phyloP scores from a whole-genome alignment of 495 filamentous ascomycete species.

The Pseudevernia furfuracea region DNA sequence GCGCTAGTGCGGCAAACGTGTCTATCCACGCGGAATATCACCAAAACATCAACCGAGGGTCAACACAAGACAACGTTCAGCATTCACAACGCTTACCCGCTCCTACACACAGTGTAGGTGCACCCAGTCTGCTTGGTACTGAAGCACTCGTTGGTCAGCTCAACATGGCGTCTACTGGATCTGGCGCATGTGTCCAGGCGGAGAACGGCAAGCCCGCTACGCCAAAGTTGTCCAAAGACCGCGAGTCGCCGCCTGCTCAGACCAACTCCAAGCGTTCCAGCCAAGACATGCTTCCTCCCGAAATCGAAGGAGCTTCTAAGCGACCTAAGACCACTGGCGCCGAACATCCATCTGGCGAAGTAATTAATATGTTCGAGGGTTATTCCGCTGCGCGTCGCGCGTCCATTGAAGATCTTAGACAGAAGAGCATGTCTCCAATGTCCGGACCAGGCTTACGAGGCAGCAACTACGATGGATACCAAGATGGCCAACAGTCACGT shows the following conservation, averaged over 20 bases:
- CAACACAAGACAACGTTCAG: constrained; percentile 13
- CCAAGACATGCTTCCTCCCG: constrained; percentile 3
- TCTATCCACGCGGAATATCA: neutral
- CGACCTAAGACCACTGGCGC: constrained; percentile 22
- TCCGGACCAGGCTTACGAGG: neutral
- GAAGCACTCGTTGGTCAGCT: constrained; percentile 61
- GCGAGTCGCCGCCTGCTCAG: constrained; percentile 15
- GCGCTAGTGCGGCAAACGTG: constrained; percentile 6
- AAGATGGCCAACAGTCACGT: constrained; percentile 8
- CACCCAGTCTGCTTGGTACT: constrained; percentile 56
- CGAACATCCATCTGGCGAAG: neutral
- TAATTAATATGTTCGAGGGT: neutral
- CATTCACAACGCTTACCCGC: constrained; percentile 16
- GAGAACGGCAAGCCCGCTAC: constrained; percentile 16
- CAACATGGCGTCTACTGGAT: constrained; percentile 53
- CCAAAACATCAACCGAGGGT: neutral
- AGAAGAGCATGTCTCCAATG: constrained; percentile 7
- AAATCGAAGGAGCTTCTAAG: constrained; percentile 31
- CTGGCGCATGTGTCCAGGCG: constrained; percentile 23
- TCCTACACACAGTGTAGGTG: constrained; percentile 29
- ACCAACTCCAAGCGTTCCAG: constrained; percentile 15
- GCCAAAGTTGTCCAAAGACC: constrained; percentile 16
- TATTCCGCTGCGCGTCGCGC: neutral
- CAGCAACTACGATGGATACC: neutral
- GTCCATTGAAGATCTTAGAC: neutral